These are phyloP conservation scores for Casuarina glauca DNA, from an alignment of 306 rosid genomes.

Conservation along the genomic window DNA sequence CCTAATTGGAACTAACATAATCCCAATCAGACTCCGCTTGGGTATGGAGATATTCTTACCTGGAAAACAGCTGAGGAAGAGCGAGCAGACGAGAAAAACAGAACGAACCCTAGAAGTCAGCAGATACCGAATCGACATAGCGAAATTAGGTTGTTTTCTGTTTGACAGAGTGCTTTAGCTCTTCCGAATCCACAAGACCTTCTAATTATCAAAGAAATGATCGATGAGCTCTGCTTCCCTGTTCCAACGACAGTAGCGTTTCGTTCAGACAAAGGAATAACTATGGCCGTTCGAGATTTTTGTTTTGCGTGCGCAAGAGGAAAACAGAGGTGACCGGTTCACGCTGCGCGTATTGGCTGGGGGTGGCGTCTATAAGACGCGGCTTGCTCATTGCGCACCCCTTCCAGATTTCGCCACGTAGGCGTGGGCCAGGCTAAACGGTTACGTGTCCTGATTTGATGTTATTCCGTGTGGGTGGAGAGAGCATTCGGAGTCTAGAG, in stretches of 20 bases:
- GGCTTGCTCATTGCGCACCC: background rate
- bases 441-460: slow-evolving; percentile 18
- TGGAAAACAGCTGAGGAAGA: slow-evolving; percentile 45
- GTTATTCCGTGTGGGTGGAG: background rate
- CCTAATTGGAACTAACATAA: background rate
- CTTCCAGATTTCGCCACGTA: slow-evolving; percentile 25
- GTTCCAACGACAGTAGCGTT: slow-evolving; percentile 15
- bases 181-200: background rate
- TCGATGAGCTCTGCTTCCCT: background rate
- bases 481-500: too few relatives aligned
- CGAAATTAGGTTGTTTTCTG: background rate
- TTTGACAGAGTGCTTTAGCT: background rate
- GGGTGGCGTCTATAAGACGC: background rate
- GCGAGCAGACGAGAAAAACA: slow-evolving; percentile 28
- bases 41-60: slow-evolving; percentile 38
- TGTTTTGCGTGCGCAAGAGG: slow-evolving; percentile 6
- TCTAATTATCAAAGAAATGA: background rate
- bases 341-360: slow-evolving; percentile 3
- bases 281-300: background rate
- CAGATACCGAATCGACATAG: slow-evolving; percentile 50
- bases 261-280: background rate
- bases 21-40: background rate
- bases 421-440: background rate
- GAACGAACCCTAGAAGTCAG: slow-evolving; percentile 29
- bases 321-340: slow-evolving; percentile 30